Conservation (phyloP, 768 basidiomycete species). For the Termitomyces sp. region DNA sequence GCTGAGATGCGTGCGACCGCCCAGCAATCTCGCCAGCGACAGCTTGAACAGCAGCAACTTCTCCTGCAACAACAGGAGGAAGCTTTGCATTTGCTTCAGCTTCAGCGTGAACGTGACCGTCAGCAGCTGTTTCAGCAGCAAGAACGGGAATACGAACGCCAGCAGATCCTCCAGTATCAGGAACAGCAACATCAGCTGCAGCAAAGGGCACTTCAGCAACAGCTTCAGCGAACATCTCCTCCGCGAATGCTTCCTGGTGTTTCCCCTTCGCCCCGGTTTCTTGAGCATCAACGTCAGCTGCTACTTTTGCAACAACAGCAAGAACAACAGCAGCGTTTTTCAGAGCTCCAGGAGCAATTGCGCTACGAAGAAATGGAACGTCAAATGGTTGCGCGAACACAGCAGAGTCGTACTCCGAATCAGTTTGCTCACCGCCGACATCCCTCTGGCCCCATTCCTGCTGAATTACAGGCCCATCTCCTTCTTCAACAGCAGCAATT, state of each 20-base stretch:
- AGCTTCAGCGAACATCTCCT: constrained; percentile 59
- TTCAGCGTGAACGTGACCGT: constrained; percentile 34
- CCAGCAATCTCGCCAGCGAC: constrained; percentile 35
- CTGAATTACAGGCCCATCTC: constrained; percentile 46
- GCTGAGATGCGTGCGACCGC: constrained; percentile 74
- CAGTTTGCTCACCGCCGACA: constrained; percentile 39
- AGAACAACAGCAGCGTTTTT: constrained; percentile 54
- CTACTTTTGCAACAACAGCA: constrained; percentile 68
- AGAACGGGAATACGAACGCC: constrained; percentile 33
- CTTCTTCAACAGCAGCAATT: constrained; percentile 43
- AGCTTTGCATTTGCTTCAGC: constrained; percentile 25
- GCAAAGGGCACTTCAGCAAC: constrained; percentile 45
- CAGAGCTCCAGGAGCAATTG: constrained; percentile 64
- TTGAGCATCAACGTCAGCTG: constrained; percentile 72
- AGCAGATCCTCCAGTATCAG: constrained; percentile 46
- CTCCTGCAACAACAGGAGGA: constrained; percentile 42
- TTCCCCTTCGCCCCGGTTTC: constrained; percentile 77
- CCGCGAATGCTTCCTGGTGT: constrained; percentile 66
- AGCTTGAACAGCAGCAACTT: constrained; percentile 31
- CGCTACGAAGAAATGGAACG: constrained; percentile 65
- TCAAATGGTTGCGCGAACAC: constrained; percentile 47
- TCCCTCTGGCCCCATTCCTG: constrained; percentile 42
- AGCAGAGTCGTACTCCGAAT: constrained; percentile 32
- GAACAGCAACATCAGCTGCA: constrained; percentile 50
- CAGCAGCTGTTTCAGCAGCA: constrained; percentile 19